Evolutionary conservation across 2,329 filamentous ascomycete genomes (phyloP), one percentile per base, ranked within the genome.

Genomic region (Chaetomium olivaceum): DNA sequence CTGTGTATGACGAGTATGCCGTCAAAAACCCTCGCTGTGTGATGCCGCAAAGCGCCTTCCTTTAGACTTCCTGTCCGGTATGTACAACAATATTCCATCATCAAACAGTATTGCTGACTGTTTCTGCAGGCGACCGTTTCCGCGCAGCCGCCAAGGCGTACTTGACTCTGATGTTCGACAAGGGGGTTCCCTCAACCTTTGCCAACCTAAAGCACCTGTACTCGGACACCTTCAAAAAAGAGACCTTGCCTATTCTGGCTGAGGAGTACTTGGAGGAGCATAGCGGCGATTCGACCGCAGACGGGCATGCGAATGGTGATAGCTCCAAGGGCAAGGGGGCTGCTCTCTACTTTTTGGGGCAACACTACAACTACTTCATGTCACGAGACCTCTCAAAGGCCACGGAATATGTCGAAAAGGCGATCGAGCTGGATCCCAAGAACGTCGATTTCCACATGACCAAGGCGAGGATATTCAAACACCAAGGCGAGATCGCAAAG

Each of bases 151-250:
- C 91, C 8, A 89, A 93, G 75, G 79, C 81, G 25, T 99, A 99
- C 76, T 78, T 99, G 67, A 85, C 89, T 59, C 84, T 89, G 33
- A 96, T 96, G 90, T 83, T 99, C 64, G 88, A 91, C 77, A 96
- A 94, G 79, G 95, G 94, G 12, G 91, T 98, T 4, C 94, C 95
- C 1, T 99, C 95, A 2, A 93, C 94, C 3, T 99, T 99, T 78
- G 93, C 93, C 43, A 99, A 98, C 77, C 85, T 99, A 67, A 99
- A 99, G 81, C 89, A 96, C 71, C 85, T 99, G 25, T 99, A 98
- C 80, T 83, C 83, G 16, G 89, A 97, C 76, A 71, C 84, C 0
- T 84, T 80, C 71, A 99, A 99, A 82, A 91, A 89, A 75, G 83
- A 89, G n/a, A 85, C 83, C 0, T 85, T 99, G 50, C 87, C 90